Evolutionary conservation across 106 monocot genomes (phyloP).

Genomic region (Dioscorea alata): DNA sequence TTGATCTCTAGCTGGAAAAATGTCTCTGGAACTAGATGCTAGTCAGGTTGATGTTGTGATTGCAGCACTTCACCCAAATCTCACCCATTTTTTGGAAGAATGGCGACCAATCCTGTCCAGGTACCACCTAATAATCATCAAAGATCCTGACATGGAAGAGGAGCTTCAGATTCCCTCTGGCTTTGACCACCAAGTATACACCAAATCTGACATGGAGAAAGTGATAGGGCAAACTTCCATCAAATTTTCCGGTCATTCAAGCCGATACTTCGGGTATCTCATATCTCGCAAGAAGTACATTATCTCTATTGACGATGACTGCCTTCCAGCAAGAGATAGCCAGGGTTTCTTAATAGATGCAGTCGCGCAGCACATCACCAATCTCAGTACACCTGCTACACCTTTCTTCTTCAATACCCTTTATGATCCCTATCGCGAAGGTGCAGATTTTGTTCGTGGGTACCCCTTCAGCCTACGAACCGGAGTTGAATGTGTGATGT

Average conservation of each 20-base stretch:
- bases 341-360: constrained; percentile 36
- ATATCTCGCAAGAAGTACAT: constrained; percentile 74
- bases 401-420: constrained; percentile 94
- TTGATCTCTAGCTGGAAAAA: constrained; percentile 14
- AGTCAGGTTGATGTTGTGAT: constrained; percentile 72
- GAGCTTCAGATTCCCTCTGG: constrained; percentile 63
- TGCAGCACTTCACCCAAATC: constrained; percentile 60
- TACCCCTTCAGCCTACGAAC: constrained; percentile 78
- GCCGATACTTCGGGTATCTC: constrained; percentile 88
- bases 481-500: constrained; percentile 63
- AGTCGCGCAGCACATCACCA: constrained; percentile 61
- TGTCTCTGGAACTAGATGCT: constrained; percentile 51
- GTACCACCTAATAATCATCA: constrained; percentile 70
- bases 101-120: constrained; percentile 63
- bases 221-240: constrained; percentile 36
- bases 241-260: constrained; percentile 77
- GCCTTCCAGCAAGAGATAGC: constrained; percentile 48
- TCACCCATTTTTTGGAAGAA: constrained; percentile 64
- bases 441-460: constrained; percentile 86
- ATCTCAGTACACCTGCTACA: constrained; percentile 71
- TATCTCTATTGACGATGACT: constrained; percentile 74
- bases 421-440: constrained; percentile 70
- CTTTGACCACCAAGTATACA: constrained; percentile 69
- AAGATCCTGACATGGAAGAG: constrained; percentile 63
- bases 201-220: constrained; percentile 60